Base-by-base conservation (phyloP, 805 yeast genomes). In the Kluyveromyces starmeri region DNA sequence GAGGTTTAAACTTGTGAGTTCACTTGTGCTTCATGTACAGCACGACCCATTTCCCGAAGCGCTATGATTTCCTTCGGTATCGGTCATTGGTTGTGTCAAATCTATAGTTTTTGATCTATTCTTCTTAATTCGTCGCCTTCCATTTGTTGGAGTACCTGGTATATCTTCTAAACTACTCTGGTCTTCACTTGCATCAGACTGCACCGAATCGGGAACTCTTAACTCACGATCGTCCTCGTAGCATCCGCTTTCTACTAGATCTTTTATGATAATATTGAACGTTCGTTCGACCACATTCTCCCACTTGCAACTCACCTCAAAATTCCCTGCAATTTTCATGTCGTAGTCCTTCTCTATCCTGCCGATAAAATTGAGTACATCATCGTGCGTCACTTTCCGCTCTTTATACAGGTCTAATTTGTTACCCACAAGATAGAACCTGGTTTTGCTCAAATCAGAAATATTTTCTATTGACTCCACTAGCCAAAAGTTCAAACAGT, bases 261-360 rank as follows among this genome's bases (percentile, higher is more conserved):
- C 67, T 26, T 59, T 55, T 10, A 67, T 54, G 5, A 66, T 52
- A 12, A 50, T 43, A 37, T 60, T 62, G 39, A 67, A 61, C 7
- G 64, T 53, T 6, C 61, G 53, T 29, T 62, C 60, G 0, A 64
- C 65, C 3, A 61, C 51, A 27, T 51, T 50, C 5, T 59, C 53
- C 52, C 64, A 61, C 44, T 62, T 65, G 18, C 71, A 70, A 40
- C 68, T 67, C 12, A 68, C 69, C 47, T 67, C 73, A 41, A 64
- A 68, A 28, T 63, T 62, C 1, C 68, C 70, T 18, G 59, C 54
- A 24, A 68, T 59, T 13, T 46, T 51, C 16, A 65, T 46, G 8
- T 49, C 46, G 28, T 54, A 61, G 10, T 48, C 44, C 12, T 45
- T 37, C 35, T 62, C 59, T 10, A 57, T 46, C 29, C 43, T 47